Conservation (phyloP, 495 filamentous ascomycete species). For the Aspergillus steynii region DNA sequence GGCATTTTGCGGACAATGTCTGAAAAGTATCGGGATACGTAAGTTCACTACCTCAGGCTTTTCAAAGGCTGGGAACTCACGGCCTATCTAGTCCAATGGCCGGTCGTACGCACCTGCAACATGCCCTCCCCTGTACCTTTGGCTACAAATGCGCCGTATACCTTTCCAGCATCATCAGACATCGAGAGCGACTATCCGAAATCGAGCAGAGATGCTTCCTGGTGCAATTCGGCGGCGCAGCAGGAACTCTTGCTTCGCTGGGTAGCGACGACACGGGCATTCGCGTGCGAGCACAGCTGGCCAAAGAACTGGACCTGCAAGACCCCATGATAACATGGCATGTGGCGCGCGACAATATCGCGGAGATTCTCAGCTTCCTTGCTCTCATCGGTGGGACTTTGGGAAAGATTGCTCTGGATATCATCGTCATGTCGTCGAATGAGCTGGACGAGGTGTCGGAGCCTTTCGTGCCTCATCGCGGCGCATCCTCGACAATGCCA, state of each 20-base stretch:
- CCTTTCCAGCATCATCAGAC: neutral
- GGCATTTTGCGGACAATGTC: slow-evolving; percentile 29
- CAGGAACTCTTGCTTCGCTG: slow-evolving; percentile 41
- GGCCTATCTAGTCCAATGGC: slow-evolving; percentile 42
- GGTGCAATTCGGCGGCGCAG: slow-evolving; percentile 45
- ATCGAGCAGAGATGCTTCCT: slow-evolving; percentile 31
- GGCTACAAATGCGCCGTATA: slow-evolving; percentile 41
- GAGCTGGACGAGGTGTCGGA: slow-evolving; percentile 49
- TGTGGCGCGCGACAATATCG: slow-evolving; percentile 42
- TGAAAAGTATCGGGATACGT: slow-evolving; percentile 31
- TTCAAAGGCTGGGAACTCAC: neutral
- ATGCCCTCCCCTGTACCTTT: slow-evolving; percentile 44
- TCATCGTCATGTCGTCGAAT: slow-evolving; percentile 52
- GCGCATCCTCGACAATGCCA: slow-evolving; percentile 52
- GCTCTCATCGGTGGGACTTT: slow-evolving; percentile 45
- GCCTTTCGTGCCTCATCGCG: slow-evolving; percentile 50
- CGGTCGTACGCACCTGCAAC: slow-evolving; percentile 50
- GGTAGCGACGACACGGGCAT: slow-evolving; percentile 22
- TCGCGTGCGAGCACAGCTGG: slow-evolving; percentile 35
- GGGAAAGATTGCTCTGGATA: slow-evolving; percentile 50
- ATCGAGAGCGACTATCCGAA: slow-evolving; percentile 13
- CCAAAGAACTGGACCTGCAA: slow-evolving; percentile 30
- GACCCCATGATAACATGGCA: slow-evolving; percentile 44
- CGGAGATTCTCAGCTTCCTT: slow-evolving; percentile 46
- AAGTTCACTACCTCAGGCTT: neutral